Evolutionary conservation across 1,284 basidiomycete species (phyloP).

Genomic region (Ustilago bromivora): DNA sequence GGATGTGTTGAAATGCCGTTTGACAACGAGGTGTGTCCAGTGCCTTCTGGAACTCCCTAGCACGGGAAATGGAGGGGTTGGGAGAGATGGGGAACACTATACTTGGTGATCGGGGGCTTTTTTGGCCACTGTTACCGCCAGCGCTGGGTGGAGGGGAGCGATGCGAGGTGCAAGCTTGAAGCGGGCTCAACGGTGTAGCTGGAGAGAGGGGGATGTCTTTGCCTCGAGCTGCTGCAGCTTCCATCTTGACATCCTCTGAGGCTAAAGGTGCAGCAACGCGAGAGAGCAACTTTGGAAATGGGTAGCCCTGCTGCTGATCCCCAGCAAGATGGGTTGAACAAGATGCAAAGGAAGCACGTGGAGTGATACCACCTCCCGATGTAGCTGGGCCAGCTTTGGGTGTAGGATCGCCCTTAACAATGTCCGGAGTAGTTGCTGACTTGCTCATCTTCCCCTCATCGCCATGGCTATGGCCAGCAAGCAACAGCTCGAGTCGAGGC

Average conservation of each 20-base stretch:
- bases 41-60: constrained; percentile 18
- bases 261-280: constrained; percentile 8
- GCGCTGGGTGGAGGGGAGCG: constrained; percentile 1
- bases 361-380: constrained; percentile 20
- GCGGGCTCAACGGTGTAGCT: constrained; percentile 28
- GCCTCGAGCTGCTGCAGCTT: not conserved
- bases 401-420: constrained; percentile 33
- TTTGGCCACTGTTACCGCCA: not conserved
- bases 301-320: constrained; percentile 14
- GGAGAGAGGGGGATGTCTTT: constrained; percentile 10
- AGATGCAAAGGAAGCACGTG: constrained; percentile 22
- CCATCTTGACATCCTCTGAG: not conserved
- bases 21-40: constrained; percentile 19
- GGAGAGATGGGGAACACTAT: constrained; percentile 50
- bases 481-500: constrained; percentile 15
- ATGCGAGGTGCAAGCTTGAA: constrained; percentile 17
- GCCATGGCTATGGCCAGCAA: not conserved
- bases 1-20: constrained; percentile 12
- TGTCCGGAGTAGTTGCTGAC: constrained; percentile 5
- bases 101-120: constrained; percentile 29
- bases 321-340: not conserved
- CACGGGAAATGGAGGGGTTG: constrained; percentile 40
- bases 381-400: constrained; percentile 22
- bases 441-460: constrained; percentile 2
- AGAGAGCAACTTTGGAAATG: constrained; percentile 28